Base-by-base conservation (phyloP, 345 rosid genomes). In the Lenwebbia sp. region DNA sequence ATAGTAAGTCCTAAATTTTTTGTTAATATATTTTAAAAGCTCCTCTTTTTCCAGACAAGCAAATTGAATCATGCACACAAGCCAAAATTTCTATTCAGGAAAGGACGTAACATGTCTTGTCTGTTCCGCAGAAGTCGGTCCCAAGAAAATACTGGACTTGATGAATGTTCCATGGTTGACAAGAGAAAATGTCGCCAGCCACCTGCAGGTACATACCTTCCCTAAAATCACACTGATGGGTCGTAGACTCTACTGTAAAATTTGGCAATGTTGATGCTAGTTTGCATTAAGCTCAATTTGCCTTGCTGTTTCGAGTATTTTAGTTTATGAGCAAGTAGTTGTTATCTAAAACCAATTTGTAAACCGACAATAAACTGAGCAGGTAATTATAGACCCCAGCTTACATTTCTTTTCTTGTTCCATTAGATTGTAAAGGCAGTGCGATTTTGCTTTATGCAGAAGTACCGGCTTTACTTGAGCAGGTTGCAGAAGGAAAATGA, bases 91-190 rank as follows among this genome's bases (percentile, higher is more conserved):
- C 13, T 74, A 30, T 21, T n/a, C n/a, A 14, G 41, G 86, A 75
- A 49, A 23, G 83, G 40, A 26, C 15, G 26, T 62, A 25, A 65
- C 47, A 33, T n/a, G 12, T 74, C 40, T 62, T 25, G 8, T 85
- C 58, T 55, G 85, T 57, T 25, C 25, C 2, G 91, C 94, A 97
- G 99, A 94, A 92, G 99, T 96, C 87, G 99, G 99, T 86, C 99
- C 99, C 23, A 97, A 96, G 93, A 96, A 94, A 92, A 97, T 97
- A 85, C 94, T 96, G 23, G 99, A 97, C 87, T 90, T 96, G 95
- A 97, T 97, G 99, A 95, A 96, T 87, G 97, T 97, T 65, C 96
- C 97, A 23, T 94, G 99, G 99, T 84, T 97, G 90, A 95, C 98
- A 12, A 92, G 99, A 83, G 99, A 97, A 91, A 97, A 97, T 82